Evolutionary conservation across 306 rosid species (phyloP).

Genomic region (Boehmeria nivea): DNA sequence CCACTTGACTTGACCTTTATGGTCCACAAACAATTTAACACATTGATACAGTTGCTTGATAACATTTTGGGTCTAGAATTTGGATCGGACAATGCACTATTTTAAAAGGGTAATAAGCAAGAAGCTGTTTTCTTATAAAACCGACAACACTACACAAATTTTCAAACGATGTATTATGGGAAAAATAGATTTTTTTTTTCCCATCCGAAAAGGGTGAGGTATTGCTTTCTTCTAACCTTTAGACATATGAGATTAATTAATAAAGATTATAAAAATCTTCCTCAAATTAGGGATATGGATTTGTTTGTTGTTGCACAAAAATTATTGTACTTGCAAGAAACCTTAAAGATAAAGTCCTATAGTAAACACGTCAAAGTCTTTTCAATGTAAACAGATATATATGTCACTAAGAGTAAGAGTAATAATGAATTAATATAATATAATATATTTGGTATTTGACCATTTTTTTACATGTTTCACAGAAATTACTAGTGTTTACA

Average conservation of each 20-base stretch:
- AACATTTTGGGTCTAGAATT: background rate
- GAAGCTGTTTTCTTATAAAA: background rate
- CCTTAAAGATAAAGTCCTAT: too few relatives aligned
- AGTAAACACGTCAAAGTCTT: too few relatives aligned
- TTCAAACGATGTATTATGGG: background rate
- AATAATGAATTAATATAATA: too few relatives aligned
- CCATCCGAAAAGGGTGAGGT: background rate
- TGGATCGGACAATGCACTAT: background rate
- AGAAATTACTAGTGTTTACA: too few relatives aligned
- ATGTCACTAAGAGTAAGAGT: too few relatives aligned
- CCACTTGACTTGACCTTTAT: conserved; percentile 8
- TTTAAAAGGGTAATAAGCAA: background rate
- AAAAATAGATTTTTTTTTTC: background rate
- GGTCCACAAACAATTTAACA: conserved; percentile 6
- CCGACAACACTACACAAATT: conserved; percentile 2
- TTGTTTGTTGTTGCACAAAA: background rate
- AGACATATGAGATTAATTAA: background rate
- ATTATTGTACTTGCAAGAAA: background rate
- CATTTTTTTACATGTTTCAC: too few relatives aligned
- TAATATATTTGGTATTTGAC: too few relatives aligned
- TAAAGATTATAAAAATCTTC: background rate
- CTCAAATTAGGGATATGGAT: background rate
- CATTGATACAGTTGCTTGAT: background rate
- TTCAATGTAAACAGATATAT: too few relatives aligned
- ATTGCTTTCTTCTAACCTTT: background rate